phyloP scores from a whole-genome alignment of 108 stramenopile species.

The Nitzschia putrida region DNA sequence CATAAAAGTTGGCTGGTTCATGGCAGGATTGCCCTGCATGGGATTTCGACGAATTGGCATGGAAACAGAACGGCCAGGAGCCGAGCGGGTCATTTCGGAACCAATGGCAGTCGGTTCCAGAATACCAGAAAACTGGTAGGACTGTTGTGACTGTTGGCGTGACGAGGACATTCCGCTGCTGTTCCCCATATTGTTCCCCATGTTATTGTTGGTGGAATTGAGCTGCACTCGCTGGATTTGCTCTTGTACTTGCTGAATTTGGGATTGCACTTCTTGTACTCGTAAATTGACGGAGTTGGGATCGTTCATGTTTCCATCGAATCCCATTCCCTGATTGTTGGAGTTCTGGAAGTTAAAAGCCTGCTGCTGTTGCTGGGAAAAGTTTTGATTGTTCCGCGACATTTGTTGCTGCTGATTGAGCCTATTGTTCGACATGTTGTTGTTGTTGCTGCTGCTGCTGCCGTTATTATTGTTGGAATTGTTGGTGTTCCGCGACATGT shows the following conservation, averaged over 20 bases:
- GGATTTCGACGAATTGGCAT: constrained; percentile 22
- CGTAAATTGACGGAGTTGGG: not conserved
- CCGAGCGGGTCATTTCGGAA: not conserved
- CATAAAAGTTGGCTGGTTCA: constrained; percentile 16
- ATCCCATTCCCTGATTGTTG: not conserved
- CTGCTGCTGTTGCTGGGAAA: constrained; percentile 16
- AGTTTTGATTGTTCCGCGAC: not conserved
- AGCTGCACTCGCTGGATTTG: constrained; percentile 27
- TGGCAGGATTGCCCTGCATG: constrained; percentile 5
- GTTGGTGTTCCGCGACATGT: not conserved
- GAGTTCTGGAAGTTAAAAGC: not conserved
- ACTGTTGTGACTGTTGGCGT: constrained; percentile 3
- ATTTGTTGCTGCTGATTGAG: constrained; percentile 6
- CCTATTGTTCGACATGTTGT: not conserved
- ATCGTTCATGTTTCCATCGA: not conserved
- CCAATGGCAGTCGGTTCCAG: constrained; percentile 8
- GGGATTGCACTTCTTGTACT: constrained; percentile 23
- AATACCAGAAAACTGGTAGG: constrained; percentile 5
- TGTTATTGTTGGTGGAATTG: not conserved
- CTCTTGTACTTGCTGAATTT: constrained; percentile 27
- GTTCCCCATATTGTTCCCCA: not conserved
- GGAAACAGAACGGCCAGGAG: constrained; percentile 28
- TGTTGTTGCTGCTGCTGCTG: not conserved
- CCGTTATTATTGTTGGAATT: not conserved
- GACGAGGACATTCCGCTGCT: not conserved